Conservation (phyloP, 352 stramenopile genomes). For the Pythium coloratum region DNA sequence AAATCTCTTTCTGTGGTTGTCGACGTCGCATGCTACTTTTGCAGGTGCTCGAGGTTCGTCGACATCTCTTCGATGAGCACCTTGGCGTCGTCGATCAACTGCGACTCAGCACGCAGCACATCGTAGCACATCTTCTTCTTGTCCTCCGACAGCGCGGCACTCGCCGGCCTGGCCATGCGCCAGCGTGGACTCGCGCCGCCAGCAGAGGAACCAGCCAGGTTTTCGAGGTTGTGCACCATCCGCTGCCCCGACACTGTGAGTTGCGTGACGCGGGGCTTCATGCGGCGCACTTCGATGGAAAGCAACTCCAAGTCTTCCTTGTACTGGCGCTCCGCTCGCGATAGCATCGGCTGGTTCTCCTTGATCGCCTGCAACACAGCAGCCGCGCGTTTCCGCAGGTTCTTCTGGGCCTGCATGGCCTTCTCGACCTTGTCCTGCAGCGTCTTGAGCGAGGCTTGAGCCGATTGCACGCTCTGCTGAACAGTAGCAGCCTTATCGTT, state of each 20-base stretch:
- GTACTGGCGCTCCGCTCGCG: conserved; percentile 69
- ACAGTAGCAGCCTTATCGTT: conserved; percentile 43
- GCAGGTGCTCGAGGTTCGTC: conserved; percentile 47
- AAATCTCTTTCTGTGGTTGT: neutral
- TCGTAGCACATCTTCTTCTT: conserved; percentile 86
- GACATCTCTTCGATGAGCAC: conserved; percentile 65
- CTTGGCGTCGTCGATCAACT: conserved; percentile 82
- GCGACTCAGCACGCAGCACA: conserved; percentile 74
- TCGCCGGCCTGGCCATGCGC: conserved; percentile 5
- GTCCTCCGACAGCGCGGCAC: conserved; percentile 46
- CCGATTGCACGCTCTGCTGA: conserved; percentile 34
- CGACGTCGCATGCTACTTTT: conserved; percentile 16
- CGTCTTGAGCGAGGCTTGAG: conserved; percentile 36
- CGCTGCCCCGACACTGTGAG: conserved; percentile 67
- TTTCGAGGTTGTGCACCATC: conserved; percentile 55
- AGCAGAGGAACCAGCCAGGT: conserved; percentile 25
- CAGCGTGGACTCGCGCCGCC: conserved; percentile 18
- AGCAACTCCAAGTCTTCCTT: conserved; percentile 72
- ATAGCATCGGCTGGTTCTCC: conserved; percentile 80
- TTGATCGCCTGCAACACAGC: conserved; percentile 77
- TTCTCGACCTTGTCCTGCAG: conserved; percentile 60
- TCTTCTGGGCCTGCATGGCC: conserved; percentile 66
- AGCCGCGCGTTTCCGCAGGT: conserved; percentile 73
- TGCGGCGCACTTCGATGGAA: conserved; percentile 56
- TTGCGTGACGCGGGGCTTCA: conserved; percentile 72